These are phyloP conservation scores for Ceratocystis eucalypticola DNA, from an alignment of 2,329 filamentous ascomycete genomes.

Conservation along the genomic window DNA sequence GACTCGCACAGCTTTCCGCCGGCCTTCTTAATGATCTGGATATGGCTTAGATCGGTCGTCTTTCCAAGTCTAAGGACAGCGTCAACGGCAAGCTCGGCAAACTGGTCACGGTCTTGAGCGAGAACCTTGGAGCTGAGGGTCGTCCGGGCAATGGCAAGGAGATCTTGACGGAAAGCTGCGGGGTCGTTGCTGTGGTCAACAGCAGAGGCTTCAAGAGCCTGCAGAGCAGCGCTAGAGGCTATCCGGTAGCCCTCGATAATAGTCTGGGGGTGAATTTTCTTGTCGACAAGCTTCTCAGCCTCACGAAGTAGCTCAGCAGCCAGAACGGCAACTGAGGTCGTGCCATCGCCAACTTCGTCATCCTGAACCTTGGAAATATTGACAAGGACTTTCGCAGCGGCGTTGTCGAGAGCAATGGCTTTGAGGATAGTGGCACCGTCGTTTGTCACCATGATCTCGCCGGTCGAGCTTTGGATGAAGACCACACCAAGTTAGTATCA, in stretches of 20 bases:
- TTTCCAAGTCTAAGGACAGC: conserved; percentile 81
- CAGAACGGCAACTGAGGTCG: conserved; percentile 91
- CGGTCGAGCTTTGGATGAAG: conserved; percentile 55
- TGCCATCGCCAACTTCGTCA: conserved; percentile 95
- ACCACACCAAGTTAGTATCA: not conserved
- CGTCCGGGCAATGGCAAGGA: conserved; percentile 80
- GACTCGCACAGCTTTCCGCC: conserved; percentile 96
- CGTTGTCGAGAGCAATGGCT: conserved; percentile 95
- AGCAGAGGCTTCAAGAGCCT: conserved; percentile 69
- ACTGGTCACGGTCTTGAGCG: conserved; percentile 84
- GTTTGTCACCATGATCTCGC: conserved; percentile 96
- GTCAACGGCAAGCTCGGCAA: conserved; percentile 77
- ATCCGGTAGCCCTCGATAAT: conserved; percentile 99
- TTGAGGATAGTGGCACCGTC: conserved; percentile 98
- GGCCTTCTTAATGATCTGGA: conserved; percentile 99
- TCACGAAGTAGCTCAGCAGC: conserved; percentile 90
- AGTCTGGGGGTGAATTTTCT: conserved; percentile 98
- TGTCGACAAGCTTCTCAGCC: conserved; percentile 91
- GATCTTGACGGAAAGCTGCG: conserved; percentile 75
- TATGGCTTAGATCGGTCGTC: conserved; percentile 88
- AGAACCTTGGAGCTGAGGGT: conserved; percentile 96
- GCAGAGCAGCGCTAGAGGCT: conserved; percentile 77
- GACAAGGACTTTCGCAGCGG: conserved; percentile 92
- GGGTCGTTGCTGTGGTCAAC: conserved; percentile 80
- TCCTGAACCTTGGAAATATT: conserved; percentile 99